Evolutionary conservation across 768 basidiomycete genomes (phyloP).

Genomic region (Boletus sensibilis): DNA sequence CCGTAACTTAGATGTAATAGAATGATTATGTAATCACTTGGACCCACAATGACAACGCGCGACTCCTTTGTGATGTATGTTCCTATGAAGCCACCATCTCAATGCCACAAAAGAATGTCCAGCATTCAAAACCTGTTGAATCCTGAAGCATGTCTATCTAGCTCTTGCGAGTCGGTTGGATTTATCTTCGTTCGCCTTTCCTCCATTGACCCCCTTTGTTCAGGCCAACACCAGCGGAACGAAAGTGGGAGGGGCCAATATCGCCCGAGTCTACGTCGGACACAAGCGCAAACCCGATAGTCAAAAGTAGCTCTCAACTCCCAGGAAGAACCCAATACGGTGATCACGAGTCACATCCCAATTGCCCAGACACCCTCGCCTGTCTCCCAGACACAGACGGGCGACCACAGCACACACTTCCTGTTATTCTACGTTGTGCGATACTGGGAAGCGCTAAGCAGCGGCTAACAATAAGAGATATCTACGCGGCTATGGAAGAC

Average conservation of each 20-base stretch:
- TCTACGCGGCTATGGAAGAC: constrained; percentile 83
- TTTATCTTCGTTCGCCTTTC: constrained; percentile 4
- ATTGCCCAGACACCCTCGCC: constrained; percentile 74
- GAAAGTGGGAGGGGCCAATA: constrained; percentile 27
- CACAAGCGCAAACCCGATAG: constrained; percentile 30
- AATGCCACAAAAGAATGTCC: constrained; percentile 45
- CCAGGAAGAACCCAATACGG: constrained; percentile 29
- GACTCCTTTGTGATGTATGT: constrained; percentile 2
- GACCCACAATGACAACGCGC: constrained; percentile 34
- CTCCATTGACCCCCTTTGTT: constrained; percentile 28
- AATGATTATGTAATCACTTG: constrained; percentile 32
- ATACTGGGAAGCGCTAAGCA: constrained; percentile 75
- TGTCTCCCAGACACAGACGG: constrained; percentile 79
- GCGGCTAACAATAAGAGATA: constrained; percentile 79
- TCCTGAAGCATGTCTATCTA: constrained; percentile 44
- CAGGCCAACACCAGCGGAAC: constrained; percentile 25
- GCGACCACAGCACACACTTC: constrained; percentile 80
- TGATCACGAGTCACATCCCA: constrained; percentile 63
- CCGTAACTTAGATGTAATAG: not conserved
- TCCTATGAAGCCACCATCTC: constrained; percentile 15
- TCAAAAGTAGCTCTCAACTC: constrained; percentile 17
- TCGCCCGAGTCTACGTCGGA: constrained; percentile 39
- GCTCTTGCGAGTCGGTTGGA: constrained; percentile 42
- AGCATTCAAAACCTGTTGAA: constrained; percentile 57
- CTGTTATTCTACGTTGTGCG: constrained; percentile 81